Evolutionary conservation across 257 asterid species (phyloP).

Genomic region (Prunella vulgaris): DNA sequence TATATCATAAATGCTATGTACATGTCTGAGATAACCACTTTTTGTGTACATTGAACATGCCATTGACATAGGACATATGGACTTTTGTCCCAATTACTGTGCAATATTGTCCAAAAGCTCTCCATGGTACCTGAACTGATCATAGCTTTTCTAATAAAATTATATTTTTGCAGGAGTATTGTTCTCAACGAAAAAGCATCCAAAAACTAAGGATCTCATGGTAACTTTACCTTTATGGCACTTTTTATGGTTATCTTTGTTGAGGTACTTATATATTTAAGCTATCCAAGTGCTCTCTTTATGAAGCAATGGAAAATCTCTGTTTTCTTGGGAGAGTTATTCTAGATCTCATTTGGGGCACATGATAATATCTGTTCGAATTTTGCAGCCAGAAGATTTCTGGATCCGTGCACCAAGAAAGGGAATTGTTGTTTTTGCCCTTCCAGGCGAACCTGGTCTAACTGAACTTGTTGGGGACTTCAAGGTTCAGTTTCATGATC

Average conservation of each 20-base stretch:
- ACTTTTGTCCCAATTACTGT: background rate
- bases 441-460: slow-evolving; percentile 94
- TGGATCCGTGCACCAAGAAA: slow-evolving; percentile 89
- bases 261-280: background rate
- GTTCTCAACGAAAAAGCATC: slow-evolving; percentile 86
- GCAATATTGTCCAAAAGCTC: background rate
- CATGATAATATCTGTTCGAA: background rate
- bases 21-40: background rate
- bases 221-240: slow-evolving; percentile 39
- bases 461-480: slow-evolving; percentile 90
- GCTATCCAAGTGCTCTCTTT: background rate
- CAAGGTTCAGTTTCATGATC: slow-evolving; percentile 89
- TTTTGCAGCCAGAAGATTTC: slow-evolving; percentile 87
- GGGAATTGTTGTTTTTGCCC: slow-evolving; percentile 86
- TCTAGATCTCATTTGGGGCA: background rate
- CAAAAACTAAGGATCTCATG: slow-evolving; percentile 88
- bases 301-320: background rate
- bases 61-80: background rate
- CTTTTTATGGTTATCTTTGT: slow-evolving; percentile 1
- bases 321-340: background rate
- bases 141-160: slow-evolving; percentile 15
- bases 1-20: background rate
- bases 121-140: slow-evolving; percentile 17
- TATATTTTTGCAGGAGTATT: slow-evolving; percentile 55
- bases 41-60: background rate